Evolutionary conservation across 2,329 filamentous ascomycete species (phyloP).

Genomic region (Dactylonectria estremocensis): DNA sequence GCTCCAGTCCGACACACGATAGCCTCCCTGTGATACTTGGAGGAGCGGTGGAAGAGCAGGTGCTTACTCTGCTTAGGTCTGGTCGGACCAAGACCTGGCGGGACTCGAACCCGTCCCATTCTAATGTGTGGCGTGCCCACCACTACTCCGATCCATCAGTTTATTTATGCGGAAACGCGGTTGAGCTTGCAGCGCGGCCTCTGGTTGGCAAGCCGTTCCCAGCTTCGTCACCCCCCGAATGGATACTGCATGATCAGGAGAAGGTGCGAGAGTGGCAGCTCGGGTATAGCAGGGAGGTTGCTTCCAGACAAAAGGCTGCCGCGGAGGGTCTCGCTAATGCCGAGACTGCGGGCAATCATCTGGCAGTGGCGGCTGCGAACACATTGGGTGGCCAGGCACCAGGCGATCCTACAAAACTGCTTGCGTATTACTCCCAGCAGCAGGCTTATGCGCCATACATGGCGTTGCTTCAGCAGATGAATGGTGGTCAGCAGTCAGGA

Average conservation of each 20-base stretch:
- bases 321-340: conserved; percentile 56
- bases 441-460: conserved; percentile 60
- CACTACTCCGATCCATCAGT: conserved; percentile 61
- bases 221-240: conserved; percentile 66
- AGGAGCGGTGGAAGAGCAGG: conserved; percentile 57
- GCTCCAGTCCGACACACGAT: conserved; percentile 30
- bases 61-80: conserved; percentile 61
- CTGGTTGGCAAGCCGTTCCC: conserved; percentile 65
- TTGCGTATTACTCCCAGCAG: conserved; percentile 60
- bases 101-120: conserved; percentile 58
- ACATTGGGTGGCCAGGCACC: conserved; percentile 42
- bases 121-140: conserved; percentile 49
- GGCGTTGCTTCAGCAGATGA: conserved; percentile 60
- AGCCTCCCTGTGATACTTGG: conserved; percentile 52
- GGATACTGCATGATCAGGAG: conserved; percentile 63
- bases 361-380: conserved; percentile 42
- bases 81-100: conserved; percentile 61
- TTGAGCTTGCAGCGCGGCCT: conserved; percentile 60
- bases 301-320: conserved; percentile 56
- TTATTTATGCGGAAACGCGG: conserved; percentile 58
- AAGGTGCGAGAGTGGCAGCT: conserved; percentile 68
- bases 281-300: conserved; percentile 61
- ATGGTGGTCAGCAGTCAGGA: conserved; percentile 50
- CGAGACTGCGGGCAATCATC: conserved; percentile 52
- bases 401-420: conserved; percentile 54